These are phyloP conservation scores for Fusarium dimerum DNA, from an alignment of 2,329 filamentous ascomycete species.

Conservation along the genomic window DNA sequence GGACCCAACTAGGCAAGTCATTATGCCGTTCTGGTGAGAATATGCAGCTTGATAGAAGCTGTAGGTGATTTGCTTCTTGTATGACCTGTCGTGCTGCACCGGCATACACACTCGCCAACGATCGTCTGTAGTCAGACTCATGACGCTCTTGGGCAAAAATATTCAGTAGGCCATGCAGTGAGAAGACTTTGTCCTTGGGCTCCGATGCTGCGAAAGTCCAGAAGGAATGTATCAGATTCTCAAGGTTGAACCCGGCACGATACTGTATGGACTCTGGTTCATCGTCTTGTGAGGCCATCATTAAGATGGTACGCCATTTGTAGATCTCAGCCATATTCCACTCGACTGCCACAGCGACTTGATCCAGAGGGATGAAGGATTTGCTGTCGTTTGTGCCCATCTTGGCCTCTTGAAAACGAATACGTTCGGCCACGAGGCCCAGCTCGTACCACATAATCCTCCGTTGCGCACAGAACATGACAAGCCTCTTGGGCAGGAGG, in stretches of 20 bases:
- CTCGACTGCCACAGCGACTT: slow-evolving; percentile 23
- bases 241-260: slow-evolving; percentile 13
- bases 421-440: slow-evolving; percentile 17
- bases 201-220: slow-evolving; percentile 29
- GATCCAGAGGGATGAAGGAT: slow-evolving; percentile 15
- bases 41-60: slow-evolving; percentile 16
- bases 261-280: slow-evolving; percentile 2
- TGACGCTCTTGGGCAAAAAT: slow-evolving; percentile 13
- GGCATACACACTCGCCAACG: slow-evolving; percentile 22
- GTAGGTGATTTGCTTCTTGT: slow-evolving; percentile 12
- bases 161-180: slow-evolving; percentile 26
- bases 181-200: slow-evolving; percentile 28
- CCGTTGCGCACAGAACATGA: slow-evolving; percentile 26
- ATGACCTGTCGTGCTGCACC: slow-evolving; percentile 23
- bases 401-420: slow-evolving; percentile 18
- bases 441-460: slow-evolving; percentile 19
- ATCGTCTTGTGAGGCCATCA: slow-evolving; percentile 1
- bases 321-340: slow-evolving; percentile 29
- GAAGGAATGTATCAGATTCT: slow-evolving; percentile 18
- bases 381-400: slow-evolving; percentile 13
- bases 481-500: slow-evolving; percentile 20
- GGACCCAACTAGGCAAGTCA: slow-evolving; percentile 26
- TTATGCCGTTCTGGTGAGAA: slow-evolving; percentile 3
- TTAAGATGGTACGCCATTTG: slow-evolving; percentile 19
- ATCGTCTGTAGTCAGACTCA: slow-evolving; percentile 22